Evolutionary conservation across 495 filamentous ascomycete species (phyloP), one percentile per base, ranked within the genome.

Genomic region (Daldinia concentrica): DNA sequence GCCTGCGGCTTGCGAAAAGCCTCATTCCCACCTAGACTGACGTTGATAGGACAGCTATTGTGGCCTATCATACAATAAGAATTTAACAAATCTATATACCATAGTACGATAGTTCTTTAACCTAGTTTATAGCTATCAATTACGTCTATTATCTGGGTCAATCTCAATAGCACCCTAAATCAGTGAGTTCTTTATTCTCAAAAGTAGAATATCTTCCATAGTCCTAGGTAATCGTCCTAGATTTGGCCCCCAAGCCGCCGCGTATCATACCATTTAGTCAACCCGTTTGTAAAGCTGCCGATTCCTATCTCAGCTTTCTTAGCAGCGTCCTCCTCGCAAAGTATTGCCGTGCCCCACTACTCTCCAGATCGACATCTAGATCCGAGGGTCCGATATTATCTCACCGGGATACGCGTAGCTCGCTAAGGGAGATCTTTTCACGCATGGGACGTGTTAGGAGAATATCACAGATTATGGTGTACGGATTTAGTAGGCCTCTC

Each of bases 171-270:
- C 3, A 19, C 8, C 7, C 43, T 43, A 8, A 43, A 43, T 6
- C n/a, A 43, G 0, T 8, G 3, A 48, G 2, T 19, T 3, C 4
- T 48, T 9, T 19, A 19, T 8, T 19, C 7, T 17, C 41, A 19
- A 17, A 17, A 22, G 8, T 48, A 8, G 17, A 24, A 48, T n/a
- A 19, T 43, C 39, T 19, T 12, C 3, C 6, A n/a, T 52, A 52
- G 26, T 52, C 24, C 24, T 15, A 24, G 32, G 32, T 34, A 11
- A 54, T 45, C 43, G 39, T 48, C 43, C 43, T 41, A 41, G 52
- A 39, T 55, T 63, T 39, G 45, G 69, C 69, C 63, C 68, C 63
- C 63, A 72, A 62, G 51, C 0, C 19, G n/a, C 24, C 57, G 29
- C 15, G 12, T 41, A 52, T 7, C 24, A 22, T 12, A 37, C 22